phyloP scores from a whole-genome alignment of 164 flowering plant species.

The Aristolochia contorta region DNA sequence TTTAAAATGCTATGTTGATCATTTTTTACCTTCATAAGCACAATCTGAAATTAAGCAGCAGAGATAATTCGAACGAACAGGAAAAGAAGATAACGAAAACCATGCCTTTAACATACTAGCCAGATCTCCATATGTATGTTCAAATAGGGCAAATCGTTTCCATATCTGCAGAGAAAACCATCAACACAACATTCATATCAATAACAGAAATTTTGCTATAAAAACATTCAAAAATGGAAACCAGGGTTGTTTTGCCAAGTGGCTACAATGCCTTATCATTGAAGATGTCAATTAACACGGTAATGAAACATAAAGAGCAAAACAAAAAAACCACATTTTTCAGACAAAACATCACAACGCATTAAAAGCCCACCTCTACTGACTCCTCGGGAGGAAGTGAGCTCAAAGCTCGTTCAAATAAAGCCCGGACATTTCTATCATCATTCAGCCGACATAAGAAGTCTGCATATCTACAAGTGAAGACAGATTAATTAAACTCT shows the following conservation, averaged over 20 bases:
- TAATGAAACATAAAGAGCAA: too few species aligned
- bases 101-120: constrained; percentile 84
- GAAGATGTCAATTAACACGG: too few species aligned
- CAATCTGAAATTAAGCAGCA: background rate
- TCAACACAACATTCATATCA: background rate
- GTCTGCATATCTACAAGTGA: constrained; percentile 72
- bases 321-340: too few species aligned
- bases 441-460: constrained; percentile 89
- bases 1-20: too few species aligned
- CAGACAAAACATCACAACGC: too few species aligned
- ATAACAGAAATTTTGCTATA: too few species aligned
- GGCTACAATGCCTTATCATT: too few species aligned
- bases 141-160: constrained; percentile 78
- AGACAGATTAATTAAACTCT: background rate
- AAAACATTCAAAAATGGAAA: too few species aligned
- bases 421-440: constrained; percentile 85
- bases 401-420: constrained; percentile 91
- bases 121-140: constrained; percentile 88
- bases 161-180: constrained; percentile 48
- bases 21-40: background rate
- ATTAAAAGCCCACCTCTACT: constrained; percentile 57
- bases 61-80: background rate
- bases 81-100: background rate
- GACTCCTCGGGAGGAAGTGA: constrained; percentile 79
- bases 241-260: too few species aligned